These are phyloP conservation scores for Apophysomyces trapeziformis DNA, from an alignment of 371 early-diverging fungal genomes.

Conservation along the genomic window DNA sequence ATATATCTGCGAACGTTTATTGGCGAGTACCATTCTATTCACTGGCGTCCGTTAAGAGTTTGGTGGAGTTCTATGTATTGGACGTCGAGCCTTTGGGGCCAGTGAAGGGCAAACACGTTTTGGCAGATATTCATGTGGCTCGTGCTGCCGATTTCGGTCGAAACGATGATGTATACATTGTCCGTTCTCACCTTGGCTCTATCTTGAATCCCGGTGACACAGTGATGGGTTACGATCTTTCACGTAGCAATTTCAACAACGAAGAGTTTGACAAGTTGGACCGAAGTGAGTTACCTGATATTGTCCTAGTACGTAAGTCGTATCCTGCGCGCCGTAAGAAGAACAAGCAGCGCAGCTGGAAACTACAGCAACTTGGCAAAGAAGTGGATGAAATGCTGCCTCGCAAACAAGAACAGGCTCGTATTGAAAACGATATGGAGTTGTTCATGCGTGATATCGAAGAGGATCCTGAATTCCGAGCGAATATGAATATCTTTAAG, in stretches of 20 bases:
- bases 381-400: conserved; percentile 83
- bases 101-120: conserved; percentile 72
- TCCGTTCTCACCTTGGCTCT: conserved; percentile 93
- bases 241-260: conserved; percentile 91
- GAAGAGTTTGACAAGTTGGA: conserved; percentile 75
- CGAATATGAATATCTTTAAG: conserved; percentile 93
- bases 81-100: conserved; percentile 88
- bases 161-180: conserved; percentile 84
- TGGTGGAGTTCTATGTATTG: conserved; percentile 92
- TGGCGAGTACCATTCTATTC: conserved; percentile 86
- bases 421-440: conserved; percentile 82
- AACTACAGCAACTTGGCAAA: conserved; percentile 84
- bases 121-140: conserved; percentile 83
- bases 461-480: conserved; percentile 95
- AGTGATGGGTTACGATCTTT: conserved; percentile 90
- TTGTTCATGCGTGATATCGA: conserved; percentile 94
- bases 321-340: conserved; percentile 91
- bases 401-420: conserved; percentile 76
- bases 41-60: conserved; percentile 72
- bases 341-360: conserved; percentile 88
- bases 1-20: conserved; percentile 76
- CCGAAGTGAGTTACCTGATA: conserved; percentile 77
- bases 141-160: conserved; percentile 81
- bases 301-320: conserved; percentile 88
- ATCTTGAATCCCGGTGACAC: conserved; percentile 92